Base-by-base conservation (phyloP, 306 rosid species). In the Ormosia semicastrata region DNA sequence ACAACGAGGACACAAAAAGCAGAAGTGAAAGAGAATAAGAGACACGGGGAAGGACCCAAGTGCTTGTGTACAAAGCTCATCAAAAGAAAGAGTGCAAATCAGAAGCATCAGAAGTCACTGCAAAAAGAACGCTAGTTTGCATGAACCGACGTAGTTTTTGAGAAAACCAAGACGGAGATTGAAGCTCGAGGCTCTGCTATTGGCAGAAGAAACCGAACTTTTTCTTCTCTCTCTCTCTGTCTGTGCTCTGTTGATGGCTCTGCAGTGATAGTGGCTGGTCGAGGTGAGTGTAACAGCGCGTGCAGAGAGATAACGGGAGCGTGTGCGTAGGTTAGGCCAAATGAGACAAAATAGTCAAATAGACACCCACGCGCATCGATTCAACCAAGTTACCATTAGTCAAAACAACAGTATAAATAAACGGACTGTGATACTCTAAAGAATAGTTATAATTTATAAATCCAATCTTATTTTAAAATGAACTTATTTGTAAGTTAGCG, bases 321-420 rank as follows among this genome's bases (percentile, higher is more conserved):
- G 49, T 8, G 83, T 30, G 88, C 50, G 53, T 6, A 37, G 82
- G 85, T 73, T 84, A 18, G 59, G 79, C 60, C 5, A 11, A 58
- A 49, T 7, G 54, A 34, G 79, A 74, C 84, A 44, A 37, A 82
- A 49, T 3, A 65, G 10, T 34, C 57, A 37, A 82, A 49, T 3
- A 65, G 10, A 34, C 57, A 29, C 24, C 82, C 91, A 82, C 81
- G 88, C 88, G 87, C 86, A 76, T 52, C 4, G 39, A 2, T 59
- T 1, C 9, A 66, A 40, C 41, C 54, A n/a, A 71, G n/a, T 0
- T 6, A 7, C 0, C 17, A 53, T 7, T 8, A 34, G 86, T 73
- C 56, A 30, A 24, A 44, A 43, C 56, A 1, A 62, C 5, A 46
- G 24, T 24, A 24, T 24, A 24, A 24, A 24, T 24, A 24, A 24